phyloP scores from a whole-genome alignment of 1,139 yeast genomes.

The Wickerhamomyces sp. region DNA sequence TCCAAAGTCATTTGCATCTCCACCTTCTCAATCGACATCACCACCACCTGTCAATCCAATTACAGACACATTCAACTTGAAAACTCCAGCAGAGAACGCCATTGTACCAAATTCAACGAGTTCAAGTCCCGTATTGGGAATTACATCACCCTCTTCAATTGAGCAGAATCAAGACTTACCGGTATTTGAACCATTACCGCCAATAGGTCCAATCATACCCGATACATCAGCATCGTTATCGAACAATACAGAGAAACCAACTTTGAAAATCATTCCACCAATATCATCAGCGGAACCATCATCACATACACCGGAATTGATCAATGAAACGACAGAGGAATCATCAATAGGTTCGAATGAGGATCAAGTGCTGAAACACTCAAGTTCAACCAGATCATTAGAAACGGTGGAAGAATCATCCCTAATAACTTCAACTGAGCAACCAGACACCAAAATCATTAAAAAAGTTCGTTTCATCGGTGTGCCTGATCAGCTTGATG shows the following conservation, averaged over 20 bases:
- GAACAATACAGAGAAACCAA: background rate
- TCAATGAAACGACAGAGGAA: constrained; percentile 4
- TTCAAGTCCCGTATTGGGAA: too few species aligned
- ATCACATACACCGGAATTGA: constrained; percentile 1
- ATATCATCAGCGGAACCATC: background rate
- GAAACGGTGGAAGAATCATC: constrained; percentile 1
- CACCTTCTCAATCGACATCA: too few species aligned
- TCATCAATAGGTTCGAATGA: constrained; percentile 2
- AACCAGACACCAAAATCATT: constrained; percentile 5
- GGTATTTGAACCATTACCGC: background rate
- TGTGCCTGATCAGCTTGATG: constrained; percentile 19
- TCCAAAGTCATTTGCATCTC: too few species aligned
- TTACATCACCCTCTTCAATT: too few species aligned
- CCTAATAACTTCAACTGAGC: too few species aligned
- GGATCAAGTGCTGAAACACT: background rate
- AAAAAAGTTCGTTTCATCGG: constrained; percentile 23
- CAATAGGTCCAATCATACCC: background rate
- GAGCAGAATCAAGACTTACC: background rate
- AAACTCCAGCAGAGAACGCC: constrained; percentile 1
- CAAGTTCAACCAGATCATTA: background rate
- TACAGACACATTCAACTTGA: background rate
- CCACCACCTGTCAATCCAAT: background rate
- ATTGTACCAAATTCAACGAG: background rate
- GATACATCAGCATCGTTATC: background rate
- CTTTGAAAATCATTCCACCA: background rate